phyloP scores from a whole-genome alignment of 129 eudicot genomes.

The Flaveria sonorensis region DNA sequence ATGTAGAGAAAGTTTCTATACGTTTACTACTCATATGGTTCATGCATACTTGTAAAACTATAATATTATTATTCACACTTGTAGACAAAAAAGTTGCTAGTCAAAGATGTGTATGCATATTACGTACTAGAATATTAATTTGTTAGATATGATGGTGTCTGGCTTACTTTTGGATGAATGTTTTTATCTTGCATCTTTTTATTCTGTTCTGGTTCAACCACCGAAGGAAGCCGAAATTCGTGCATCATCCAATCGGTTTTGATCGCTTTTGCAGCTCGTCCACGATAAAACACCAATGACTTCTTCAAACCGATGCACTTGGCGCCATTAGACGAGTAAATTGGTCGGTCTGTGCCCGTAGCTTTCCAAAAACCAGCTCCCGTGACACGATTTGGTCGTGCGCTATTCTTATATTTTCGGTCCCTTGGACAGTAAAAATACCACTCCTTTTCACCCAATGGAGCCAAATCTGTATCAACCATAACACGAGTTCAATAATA shows the following conservation, averaged over 20 bases:
- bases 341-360: constrained; percentile 91
- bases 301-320: constrained; percentile 87
- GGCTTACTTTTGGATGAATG: constrained; percentile 60
- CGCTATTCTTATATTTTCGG: constrained; percentile 79
- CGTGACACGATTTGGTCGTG: constrained; percentile 87
- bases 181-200: constrained; percentile 57
- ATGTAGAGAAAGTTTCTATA: too few species aligned
- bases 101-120: too few species aligned
- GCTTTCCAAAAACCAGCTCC: constrained; percentile 96
- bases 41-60: background rate
- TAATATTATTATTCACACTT: too few species aligned
- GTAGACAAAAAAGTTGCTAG: too few species aligned
- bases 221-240: constrained; percentile 79
- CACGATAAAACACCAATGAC: constrained; percentile 85
- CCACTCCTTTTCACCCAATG: constrained; percentile 94
- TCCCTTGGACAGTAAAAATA: constrained; percentile 96
- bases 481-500: background rate
- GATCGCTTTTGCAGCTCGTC: constrained; percentile 89
- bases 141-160: background rate
- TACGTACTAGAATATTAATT: too few species aligned
- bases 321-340: constrained; percentile 66
- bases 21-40: background rate
- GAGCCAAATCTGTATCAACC: constrained; percentile 61
- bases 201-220: constrained; percentile 37
- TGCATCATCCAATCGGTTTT: constrained; percentile 99